A percentile compares a stretch with the other conserved stretches of the same genome.
These are phyloP conservation scores for Panus rudis DNA, from an alignment of 768 basidiomycete genomes.

Conservation along the genomic window DNA sequence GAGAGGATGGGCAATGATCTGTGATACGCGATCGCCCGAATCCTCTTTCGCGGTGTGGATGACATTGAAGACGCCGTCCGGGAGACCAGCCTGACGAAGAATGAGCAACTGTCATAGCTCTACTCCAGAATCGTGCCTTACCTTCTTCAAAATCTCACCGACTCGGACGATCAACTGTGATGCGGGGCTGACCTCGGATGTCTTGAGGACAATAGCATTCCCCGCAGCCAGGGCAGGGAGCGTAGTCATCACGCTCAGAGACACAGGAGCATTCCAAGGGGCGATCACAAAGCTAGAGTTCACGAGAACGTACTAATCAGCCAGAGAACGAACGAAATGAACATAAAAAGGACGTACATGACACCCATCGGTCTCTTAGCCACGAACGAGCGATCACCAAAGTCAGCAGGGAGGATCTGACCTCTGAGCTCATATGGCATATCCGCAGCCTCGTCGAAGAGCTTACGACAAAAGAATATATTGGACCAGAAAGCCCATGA, in stretches of 20 bases:
- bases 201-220: slow-evolving; percentile 43
- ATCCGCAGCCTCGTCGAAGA: slow-evolving; percentile 28
- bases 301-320: not conserved
- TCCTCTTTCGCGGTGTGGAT: slow-evolving; percentile 37
- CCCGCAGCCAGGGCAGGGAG: slow-evolving; percentile 39
- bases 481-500: slow-evolving; percentile 19
- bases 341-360: slow-evolving; percentile 27
- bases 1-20: slow-evolving; percentile 44
- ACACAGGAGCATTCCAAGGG: slow-evolving; percentile 45
- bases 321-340: not conserved
- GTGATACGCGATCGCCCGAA: slow-evolving; percentile 33
- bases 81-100: slow-evolving; percentile 41
- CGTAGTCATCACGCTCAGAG: slow-evolving; percentile 34
- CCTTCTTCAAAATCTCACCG: slow-evolving; percentile 37
- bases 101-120: not conserved
- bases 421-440: slow-evolving; percentile 32
- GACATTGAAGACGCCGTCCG: slow-evolving; percentile 48
- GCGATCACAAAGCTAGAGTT: slow-evolving; percentile 36
- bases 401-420: slow-evolving; percentile 30
- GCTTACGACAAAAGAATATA: slow-evolving; percentile 14
- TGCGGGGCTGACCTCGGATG: slow-evolving; percentile 40
- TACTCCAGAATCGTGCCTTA: slow-evolving; percentile 1
- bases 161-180: slow-evolving; percentile 37
- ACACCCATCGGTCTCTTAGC: slow-evolving; percentile 42
- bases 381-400: slow-evolving; percentile 31